Evolutionary conservation across 1,284 basidiomycete species (phyloP).

Genomic region (Microbotryomycetes sp.): DNA sequence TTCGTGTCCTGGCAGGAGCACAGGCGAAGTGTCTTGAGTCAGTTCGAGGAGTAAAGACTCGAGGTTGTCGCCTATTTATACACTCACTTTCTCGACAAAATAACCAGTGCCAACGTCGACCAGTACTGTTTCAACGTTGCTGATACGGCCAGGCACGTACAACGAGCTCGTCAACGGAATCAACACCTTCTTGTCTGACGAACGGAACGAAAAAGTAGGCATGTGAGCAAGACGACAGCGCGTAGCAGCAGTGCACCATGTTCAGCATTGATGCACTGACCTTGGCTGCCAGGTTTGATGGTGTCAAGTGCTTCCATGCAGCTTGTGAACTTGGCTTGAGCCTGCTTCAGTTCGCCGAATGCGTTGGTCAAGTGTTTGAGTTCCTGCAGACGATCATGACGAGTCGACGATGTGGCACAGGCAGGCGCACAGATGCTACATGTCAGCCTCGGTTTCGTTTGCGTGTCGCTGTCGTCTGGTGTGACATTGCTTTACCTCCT

Average conservation of each 20-base stretch:
- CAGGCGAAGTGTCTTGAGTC: background rate
- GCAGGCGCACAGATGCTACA: background rate
- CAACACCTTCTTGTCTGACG: constrained; percentile 71
- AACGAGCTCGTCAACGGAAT: constrained; percentile 90
- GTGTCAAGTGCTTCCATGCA: constrained; percentile 79
- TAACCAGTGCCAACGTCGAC: constrained; percentile 96
- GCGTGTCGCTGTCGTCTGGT: background rate
- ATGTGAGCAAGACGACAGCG: background rate
- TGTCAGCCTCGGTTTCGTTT: background rate
- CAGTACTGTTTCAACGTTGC: constrained; percentile 76
- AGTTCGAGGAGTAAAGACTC: background rate
- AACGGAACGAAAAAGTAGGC: background rate
- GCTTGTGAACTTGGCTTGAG: constrained; percentile 82
- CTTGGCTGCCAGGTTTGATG: constrained; percentile 64
- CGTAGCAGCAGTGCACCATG: constrained; percentile 1
- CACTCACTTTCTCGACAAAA: constrained; percentile 79
- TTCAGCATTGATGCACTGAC: constrained; percentile 46
- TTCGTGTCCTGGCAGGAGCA: constrained; percentile 28
- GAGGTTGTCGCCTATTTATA: background rate
- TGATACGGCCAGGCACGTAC: constrained; percentile 86
- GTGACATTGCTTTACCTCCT: constrained; percentile 56
- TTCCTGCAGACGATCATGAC: constrained; percentile 55
- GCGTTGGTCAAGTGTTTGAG: constrained; percentile 85
- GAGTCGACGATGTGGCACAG: background rate
- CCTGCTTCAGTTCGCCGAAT: constrained; percentile 84